These are phyloP conservation scores for Athelia sp. DNA, from an alignment of 1,284 basidiomycete genomes.

Conservation along the genomic window DNA sequence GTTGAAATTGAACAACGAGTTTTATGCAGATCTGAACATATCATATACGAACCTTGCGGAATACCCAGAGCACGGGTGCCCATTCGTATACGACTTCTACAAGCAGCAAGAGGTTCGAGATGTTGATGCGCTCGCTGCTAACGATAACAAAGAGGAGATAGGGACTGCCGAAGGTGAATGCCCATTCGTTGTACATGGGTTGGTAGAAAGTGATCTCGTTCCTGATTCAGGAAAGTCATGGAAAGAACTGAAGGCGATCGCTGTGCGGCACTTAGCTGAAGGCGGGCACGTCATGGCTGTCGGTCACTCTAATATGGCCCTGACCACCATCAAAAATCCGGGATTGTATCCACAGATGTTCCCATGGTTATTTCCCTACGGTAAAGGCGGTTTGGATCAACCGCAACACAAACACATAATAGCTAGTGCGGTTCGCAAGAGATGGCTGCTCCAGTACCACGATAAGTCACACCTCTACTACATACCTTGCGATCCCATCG, in stretches of 20 bases:
- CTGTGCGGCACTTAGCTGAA: constrained; percentile 14
- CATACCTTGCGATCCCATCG: too few relatives aligned
- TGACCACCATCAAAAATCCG: constrained; percentile 19
- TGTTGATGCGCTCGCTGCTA: constrained; percentile 11
- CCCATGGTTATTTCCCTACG: constrained; percentile 22
- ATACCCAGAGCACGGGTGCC: constrained; percentile 15
- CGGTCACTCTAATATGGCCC: constrained; percentile 9
- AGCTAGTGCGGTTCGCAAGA: constrained; percentile 12
- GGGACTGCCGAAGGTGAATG: constrained; percentile 11
- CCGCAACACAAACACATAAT: not conserved
- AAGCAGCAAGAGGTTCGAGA: constrained; percentile 5
- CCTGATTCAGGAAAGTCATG: constrained; percentile 1
- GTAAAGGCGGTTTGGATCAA: constrained; percentile 17
- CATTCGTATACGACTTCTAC: constrained; percentile 14
- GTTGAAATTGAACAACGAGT: constrained; percentile 24
- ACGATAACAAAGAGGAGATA: constrained; percentile 7
- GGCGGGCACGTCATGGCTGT: constrained; percentile 14
- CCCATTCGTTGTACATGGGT: constrained; percentile 15
- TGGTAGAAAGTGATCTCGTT: constrained; percentile 9
- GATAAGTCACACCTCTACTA: too few relatives aligned
- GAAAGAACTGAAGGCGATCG: constrained; percentile 8
- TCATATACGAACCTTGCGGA: constrained; percentile 15
- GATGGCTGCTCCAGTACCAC: constrained; percentile 27
- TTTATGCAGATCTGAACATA: constrained; percentile 20
- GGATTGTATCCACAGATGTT: too few relatives aligned